Conservation (phyloP, 2,329 filamentous ascomycete genomes). For the Sporothrix globosa region DNA sequence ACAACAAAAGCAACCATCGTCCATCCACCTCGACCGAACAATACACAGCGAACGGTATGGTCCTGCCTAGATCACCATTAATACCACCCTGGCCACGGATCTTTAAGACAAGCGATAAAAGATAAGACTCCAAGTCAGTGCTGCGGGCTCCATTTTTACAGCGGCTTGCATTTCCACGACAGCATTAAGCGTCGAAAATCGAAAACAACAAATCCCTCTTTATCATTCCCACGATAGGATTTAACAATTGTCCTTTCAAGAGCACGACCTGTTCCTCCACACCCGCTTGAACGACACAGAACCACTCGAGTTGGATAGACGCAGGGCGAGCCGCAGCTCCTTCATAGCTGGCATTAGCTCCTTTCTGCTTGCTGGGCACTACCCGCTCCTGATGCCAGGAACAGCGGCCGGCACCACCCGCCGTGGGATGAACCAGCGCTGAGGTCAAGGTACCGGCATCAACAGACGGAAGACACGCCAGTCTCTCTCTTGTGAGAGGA, state of each 20-base stretch:
- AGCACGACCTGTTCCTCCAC: not conserved
- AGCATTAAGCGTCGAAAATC: slow-evolving; percentile 5
- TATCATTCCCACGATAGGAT: not conserved
- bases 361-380: not conserved
- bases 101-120: slow-evolving; percentile 8
- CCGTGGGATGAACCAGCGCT: slow-evolving; percentile 22
- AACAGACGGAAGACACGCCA: slow-evolving; percentile 34
- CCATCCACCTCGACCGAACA: not conserved
- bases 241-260: not conserved
- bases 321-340: not conserved
- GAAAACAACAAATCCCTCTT: slow-evolving; percentile 4
- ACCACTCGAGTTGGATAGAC: not conserved
- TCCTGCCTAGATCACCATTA: not conserved
- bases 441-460: slow-evolving; percentile 39
- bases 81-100: slow-evolving; percentile 8
- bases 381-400: slow-evolving; percentile 30
- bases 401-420: slow-evolving; percentile 30
- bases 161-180: slow-evolving; percentile 10
- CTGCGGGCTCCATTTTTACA: slow-evolving; percentile 12
- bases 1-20: not conserved
- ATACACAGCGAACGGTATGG: too few relatives aligned
- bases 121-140: not conserved
- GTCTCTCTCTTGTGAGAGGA: too few relatives aligned
- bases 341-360: slow-evolving; percentile 18
- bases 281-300: not conserved